Percentiles rank a stretch among this genome's conserved stretches.
Conservation (phyloP, 192 early-diverging fungal genomes). For the Coemansia pectinata region DNA sequence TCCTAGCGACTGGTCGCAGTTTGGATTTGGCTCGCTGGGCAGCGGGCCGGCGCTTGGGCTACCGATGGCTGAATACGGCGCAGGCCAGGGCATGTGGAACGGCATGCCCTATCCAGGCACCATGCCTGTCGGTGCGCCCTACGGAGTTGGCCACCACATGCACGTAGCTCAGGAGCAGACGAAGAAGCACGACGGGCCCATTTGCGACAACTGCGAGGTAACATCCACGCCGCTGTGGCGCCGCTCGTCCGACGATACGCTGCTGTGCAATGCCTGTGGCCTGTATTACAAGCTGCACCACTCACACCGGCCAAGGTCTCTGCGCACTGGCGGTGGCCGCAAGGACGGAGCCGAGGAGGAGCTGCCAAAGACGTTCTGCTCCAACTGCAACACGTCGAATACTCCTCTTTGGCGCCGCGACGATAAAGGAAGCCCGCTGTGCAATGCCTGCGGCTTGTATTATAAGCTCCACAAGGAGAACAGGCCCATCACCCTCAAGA, state of each 20-base stretch:
- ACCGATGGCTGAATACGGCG: constrained; percentile 41
- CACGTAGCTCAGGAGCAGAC: constrained; percentile 18
- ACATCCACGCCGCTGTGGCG: constrained; percentile 95
- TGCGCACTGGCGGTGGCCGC: constrained; percentile 75
- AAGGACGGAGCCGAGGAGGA: constrained; percentile 53
- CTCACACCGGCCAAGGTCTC: constrained; percentile 76
- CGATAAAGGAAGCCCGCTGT: constrained; percentile 85
- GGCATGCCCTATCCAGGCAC: constrained; percentile 34
- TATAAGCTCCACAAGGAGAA: constrained; percentile 92
- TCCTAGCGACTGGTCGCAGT: constrained; percentile 49
- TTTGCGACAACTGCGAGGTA: constrained; percentile 72
- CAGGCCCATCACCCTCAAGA: constrained; percentile 87
- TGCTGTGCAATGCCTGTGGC: constrained; percentile 97
- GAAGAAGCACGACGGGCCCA: constrained; percentile 49
- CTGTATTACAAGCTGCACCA: constrained; percentile 94
- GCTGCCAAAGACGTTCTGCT: constrained; percentile 56
- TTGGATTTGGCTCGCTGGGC: constrained; percentile 40
- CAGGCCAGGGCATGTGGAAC: constrained; percentile 40
- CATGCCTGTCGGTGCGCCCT: constrained; percentile 35
- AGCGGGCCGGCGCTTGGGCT: constrained; percentile 31
- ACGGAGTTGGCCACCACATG: constrained; percentile 17
- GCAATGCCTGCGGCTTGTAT: constrained; percentile 98
- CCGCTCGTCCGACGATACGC: constrained; percentile 77
- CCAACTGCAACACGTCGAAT: constrained; percentile 82
- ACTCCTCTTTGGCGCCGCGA: constrained; percentile 96